These are phyloP conservation scores for Eucalyptus regnans DNA, from an alignment of 345 rosid genomes.

Conservation along the genomic window DNA sequence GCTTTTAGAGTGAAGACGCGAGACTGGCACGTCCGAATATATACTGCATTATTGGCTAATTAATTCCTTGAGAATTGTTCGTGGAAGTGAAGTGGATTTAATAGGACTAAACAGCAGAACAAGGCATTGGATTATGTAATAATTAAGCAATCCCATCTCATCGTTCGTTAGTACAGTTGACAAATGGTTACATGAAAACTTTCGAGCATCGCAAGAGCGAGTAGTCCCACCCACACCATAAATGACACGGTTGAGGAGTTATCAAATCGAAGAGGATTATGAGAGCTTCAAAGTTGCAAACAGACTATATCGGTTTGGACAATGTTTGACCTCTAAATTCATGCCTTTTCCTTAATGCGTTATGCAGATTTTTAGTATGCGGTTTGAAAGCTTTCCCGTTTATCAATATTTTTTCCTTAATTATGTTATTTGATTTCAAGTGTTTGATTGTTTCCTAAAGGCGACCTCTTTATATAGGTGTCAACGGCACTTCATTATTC, in stretches of 20 bases:
- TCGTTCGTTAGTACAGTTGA: neutral
- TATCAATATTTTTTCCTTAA: neutral
- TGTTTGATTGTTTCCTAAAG: neutral
- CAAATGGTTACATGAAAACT: neutral
- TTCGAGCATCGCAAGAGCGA: neutral
- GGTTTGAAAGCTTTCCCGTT: neutral
- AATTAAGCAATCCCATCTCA: neutral
- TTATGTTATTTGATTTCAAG: no score
- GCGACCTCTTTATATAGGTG: neutral
- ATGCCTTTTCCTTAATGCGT: neutral
- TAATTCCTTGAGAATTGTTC: neutral
- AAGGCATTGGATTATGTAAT: neutral
- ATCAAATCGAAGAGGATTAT: neutral
- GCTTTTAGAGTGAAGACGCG: neutral
- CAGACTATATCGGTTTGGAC: neutral
- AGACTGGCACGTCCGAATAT: neutral
- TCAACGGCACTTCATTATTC: no score
- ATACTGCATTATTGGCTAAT: neutral
- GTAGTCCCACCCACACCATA: neutral
- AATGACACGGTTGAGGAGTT: neutral
- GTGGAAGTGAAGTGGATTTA: neutral
- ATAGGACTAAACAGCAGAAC: neutral
- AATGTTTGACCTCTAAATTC: neutral
- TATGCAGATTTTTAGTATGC: neutral
- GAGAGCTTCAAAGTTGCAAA: neutral